These are phyloP conservation scores for Diaporthe australafricana DNA, from an alignment of 2,329 filamentous ascomycete genomes.

Conservation along the genomic window DNA sequence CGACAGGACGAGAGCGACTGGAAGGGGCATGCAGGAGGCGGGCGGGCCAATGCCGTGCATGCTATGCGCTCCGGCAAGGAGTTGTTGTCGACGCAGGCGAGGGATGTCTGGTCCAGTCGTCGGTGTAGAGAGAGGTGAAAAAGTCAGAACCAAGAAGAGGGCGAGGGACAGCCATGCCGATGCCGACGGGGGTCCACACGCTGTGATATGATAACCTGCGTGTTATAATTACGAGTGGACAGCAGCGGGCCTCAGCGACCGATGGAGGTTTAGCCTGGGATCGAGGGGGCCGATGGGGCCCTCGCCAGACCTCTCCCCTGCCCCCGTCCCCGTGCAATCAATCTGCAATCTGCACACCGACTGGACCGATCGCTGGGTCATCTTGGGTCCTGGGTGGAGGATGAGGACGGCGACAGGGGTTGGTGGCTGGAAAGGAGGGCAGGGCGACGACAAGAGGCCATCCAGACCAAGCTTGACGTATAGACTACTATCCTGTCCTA, in stretches of 20 bases:
- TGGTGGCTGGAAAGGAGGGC: background rate
- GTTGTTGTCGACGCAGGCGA: conserved; percentile 29
- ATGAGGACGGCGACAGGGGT: conserved; percentile 10
- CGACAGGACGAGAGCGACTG: conserved; percentile 35
- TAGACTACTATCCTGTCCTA: background rate
- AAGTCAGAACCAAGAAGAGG: background rate
- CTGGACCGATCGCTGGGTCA: conserved; percentile 12
- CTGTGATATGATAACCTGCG: conserved; percentile 27
- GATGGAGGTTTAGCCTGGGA: conserved; percentile 32
- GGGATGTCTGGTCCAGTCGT: conserved; percentile 19
- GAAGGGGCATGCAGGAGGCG: conserved; percentile 33
- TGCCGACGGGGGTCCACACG: conserved; percentile 6
- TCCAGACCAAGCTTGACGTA: background rate
- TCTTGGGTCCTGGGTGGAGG: background rate
- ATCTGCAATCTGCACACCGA: conserved; percentile 32
- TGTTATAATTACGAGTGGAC: conserved; percentile 37
- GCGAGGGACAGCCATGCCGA: conserved; percentile 11
- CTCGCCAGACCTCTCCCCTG: background rate
- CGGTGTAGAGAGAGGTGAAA: background rate
- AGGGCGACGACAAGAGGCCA: background rate
- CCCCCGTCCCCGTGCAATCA: conserved; percentile 1
- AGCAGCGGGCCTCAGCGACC: conserved; percentile 32
- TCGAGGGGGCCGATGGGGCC: conserved; percentile 13
- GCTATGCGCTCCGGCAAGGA: conserved; percentile 28
- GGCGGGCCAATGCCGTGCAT: conserved; percentile 31